phyloP scores from a whole-genome alignment of 805 yeast species.

The Scheffersomyces ergatensis region DNA sequence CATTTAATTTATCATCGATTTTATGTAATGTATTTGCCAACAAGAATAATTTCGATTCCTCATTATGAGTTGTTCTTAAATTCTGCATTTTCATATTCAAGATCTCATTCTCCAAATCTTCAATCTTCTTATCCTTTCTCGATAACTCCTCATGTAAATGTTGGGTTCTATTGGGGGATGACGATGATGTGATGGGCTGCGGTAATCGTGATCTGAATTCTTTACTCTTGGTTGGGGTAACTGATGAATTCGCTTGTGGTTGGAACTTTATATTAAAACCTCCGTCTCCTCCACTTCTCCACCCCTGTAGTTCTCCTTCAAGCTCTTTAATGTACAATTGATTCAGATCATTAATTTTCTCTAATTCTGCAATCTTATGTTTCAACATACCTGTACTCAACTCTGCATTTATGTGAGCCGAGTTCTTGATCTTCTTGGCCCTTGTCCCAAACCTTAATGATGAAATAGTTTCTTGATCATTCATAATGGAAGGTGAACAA shows the following conservation, averaged over 20 bases:
- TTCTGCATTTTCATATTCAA: conserved; percentile 27
- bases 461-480: conserved; percentile 75
- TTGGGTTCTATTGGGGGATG: conserved; percentile 2
- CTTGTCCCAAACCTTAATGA: conserved; percentile 86
- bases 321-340: conserved; percentile 34
- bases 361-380: conserved; percentile 34
- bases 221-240: background rate
- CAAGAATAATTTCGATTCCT: conserved; percentile 47
- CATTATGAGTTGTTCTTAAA: conserved; percentile 32
- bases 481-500: conserved; percentile 74
- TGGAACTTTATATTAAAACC: conserved; percentile 11
- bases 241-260: background rate
- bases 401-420: conserved; percentile 63
- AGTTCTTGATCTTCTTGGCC: conserved; percentile 76
- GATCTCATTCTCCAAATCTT: conserved; percentile 26
- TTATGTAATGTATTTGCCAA: conserved; percentile 59
- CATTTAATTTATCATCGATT: conserved; percentile 56
- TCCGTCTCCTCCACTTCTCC: conserved; percentile 40
- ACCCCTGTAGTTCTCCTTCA: conserved; percentile 36
- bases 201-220: conserved; percentile 1
- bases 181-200: background rate
- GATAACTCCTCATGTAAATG: conserved; percentile 17
- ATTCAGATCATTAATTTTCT: conserved; percentile 26
- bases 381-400: conserved; percentile 49
- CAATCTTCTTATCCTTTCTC: conserved; percentile 26